phyloP scores from a whole-genome alignment of 768 basidiomycete genomes.

The Scleroderma bovista region DNA sequence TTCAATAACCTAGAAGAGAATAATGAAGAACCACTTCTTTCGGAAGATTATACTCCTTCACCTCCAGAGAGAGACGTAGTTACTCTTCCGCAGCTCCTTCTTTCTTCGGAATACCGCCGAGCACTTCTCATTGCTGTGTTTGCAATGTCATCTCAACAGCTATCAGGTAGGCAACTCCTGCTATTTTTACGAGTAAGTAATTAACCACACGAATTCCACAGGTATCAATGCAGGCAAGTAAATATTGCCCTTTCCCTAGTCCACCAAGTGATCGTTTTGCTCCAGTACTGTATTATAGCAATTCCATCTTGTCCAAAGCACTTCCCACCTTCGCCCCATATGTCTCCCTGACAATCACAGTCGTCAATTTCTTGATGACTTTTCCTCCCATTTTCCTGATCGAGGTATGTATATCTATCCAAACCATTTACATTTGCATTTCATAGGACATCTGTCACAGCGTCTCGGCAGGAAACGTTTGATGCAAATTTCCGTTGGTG shows the following conservation, averaged over 20 bases:
- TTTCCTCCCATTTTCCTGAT: slow-evolving; percentile 86
- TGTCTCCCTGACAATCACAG: slow-evolving; percentile 77
- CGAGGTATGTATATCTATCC: slow-evolving; percentile 49
- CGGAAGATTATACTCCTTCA: slow-evolving; percentile 12
- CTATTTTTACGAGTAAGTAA: not conserved
- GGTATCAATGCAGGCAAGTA: slow-evolving; percentile 69
- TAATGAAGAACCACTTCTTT: slow-evolving; percentile 23
- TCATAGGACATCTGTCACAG: slow-evolving; percentile 31
- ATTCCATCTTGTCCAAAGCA: slow-evolving; percentile 75
- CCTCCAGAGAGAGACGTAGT: slow-evolving; percentile 29
- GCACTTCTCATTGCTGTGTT: slow-evolving; percentile 64
- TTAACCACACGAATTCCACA: slow-evolving; percentile 21
- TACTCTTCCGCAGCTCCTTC: slow-evolving; percentile 49
- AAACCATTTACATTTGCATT: slow-evolving; percentile 2
- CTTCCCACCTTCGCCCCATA: slow-evolving; percentile 77
- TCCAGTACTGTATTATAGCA: slow-evolving; percentile 86
- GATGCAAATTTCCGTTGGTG: slow-evolving; percentile 58
- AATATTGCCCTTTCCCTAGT: not conserved
- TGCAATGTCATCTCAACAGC: slow-evolving; percentile 72
- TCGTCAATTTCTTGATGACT: slow-evolving; percentile 71
- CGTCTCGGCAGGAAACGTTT: slow-evolving; percentile 68
- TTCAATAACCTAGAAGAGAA: slow-evolving; percentile 19
- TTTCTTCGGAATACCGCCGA: slow-evolving; percentile 47
- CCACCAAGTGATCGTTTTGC: slow-evolving; percentile 1
- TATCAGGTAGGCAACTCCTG: slow-evolving; percentile 50